Evolutionary conservation across 305 asterid genomes (phyloP), one percentile per base, ranked within the genome.

Genomic region (Fraxinus ornus): DNA sequence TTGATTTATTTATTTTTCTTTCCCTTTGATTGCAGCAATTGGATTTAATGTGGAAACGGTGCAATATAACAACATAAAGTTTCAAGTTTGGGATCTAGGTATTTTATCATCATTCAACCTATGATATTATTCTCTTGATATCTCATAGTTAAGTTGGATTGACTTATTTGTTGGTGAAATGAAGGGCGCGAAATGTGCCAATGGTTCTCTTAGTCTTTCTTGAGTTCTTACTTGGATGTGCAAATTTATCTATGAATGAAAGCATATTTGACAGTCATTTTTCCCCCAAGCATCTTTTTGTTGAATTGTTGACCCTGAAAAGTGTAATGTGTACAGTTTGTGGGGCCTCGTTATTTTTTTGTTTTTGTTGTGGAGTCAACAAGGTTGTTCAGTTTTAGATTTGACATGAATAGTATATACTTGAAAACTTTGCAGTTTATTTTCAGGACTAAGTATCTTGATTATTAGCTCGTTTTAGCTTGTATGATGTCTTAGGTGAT

Each of bases 51-150:
- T 96, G 86, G 99, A 96, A 82, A 96, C 98, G 0, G 94, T 94
- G 91, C 98, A 96, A 89, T 90, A 96, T 82, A 96, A 94, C 86
- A 94, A 92, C 86, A 93, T 95, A 55, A 93, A 94, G 91, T 94
- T 96, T 87, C 99, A 96, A 92, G 98, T 96, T 28, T 94, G 98
- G 99, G 98, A 96, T 91, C 94, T 96, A 76, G 99, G 98, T 93
- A 90, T 12, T 3, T 62, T 39, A 19, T 55, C 78, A 32, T 79
- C 62, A 33, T 78, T 87, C 82, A 71, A 47, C 35, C 74, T 26
- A 26, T 66, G 37, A 73, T 70, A 75, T 75, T 60, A 33, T 55
- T 12, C 35, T 72, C 75, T 81, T 52, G 12, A 21, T 37, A 72
- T 79, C 17, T 35, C 17, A 55, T 12, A 13, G 64, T 52, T 81